Evolutionary conservation across 176 grass and related monocot genomes (phyloP), one percentile per base, ranked within the genome.

Genomic region (Elaeis guineensis): DNA sequence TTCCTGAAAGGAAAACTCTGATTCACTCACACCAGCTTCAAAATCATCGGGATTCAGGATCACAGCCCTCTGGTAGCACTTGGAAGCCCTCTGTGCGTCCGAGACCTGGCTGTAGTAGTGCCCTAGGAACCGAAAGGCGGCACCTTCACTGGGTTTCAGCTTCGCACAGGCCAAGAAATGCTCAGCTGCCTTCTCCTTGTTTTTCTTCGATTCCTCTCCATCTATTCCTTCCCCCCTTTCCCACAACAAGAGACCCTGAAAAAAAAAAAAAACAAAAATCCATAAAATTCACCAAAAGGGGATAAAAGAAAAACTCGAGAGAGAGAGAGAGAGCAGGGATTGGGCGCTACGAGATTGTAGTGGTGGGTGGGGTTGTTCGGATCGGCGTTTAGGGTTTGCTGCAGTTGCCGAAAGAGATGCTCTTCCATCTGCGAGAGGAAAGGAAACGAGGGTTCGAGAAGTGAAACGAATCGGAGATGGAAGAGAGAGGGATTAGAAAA

Each of bases 151-250:
- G 16, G 84, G 92, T 62, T 97, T 88, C 19, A 97, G 58, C 80
- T 97, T 97, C 50, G 92, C 92, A 14, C 81, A 66, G 0, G 84
- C 78, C 62, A 97, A 69, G 82, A 97, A 87, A 70, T 78, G 79
- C 69, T 91, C 87, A 14, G 81, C 81, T 9, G 81, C 92, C 28
- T 50, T 80, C 50, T 77, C 75, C 14, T 72, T 77, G 9, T 84
- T 63, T 28, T 63, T 49, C 67, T 49, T 72, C 25, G 64, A 62
- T 21, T 83, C 87, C 6, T 79, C 82, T 59, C 63, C 72, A 2
- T 59, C 64, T 59, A 49, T 49, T 20, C 55, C 54, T 32, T 83
- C 83, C 28, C 66, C 76, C 17, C 54, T 77, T 62, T 69, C 57
- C 89, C 89, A 93, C 51, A 93, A 59, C 69, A 84, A 87, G 35